phyloP scores from a whole-genome alignment of 1,284 basidiomycete species.

The Ganoderma lingzhi region DNA sequence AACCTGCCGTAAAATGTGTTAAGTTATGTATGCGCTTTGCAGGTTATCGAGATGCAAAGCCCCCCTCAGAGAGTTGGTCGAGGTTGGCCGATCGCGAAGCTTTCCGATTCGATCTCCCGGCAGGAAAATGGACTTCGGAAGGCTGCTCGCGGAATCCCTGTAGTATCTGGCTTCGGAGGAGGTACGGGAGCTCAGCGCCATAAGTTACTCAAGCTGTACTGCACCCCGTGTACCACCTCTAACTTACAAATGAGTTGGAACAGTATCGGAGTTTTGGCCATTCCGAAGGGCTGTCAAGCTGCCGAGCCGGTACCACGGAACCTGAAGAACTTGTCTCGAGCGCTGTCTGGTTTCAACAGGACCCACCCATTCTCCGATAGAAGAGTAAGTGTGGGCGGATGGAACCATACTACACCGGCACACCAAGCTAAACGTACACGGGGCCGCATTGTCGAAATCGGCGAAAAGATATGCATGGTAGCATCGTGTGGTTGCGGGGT shows the following conservation, averaged over 20 bases:
- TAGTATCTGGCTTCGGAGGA: conserved; percentile 52
- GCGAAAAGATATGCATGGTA: not conserved
- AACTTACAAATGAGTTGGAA: too few species aligned
- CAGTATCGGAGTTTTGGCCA: too few species aligned
- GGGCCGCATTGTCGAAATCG: not conserved
- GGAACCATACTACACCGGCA: too few species aligned
- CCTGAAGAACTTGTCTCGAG: not conserved
- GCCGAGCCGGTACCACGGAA: too few species aligned
- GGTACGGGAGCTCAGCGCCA: conserved; percentile 47
- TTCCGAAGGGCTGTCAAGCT: too few species aligned
- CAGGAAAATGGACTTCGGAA: conserved; percentile 48
- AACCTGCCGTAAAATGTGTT: not conserved
- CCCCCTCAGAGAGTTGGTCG: conserved; percentile 24
- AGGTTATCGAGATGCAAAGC: conserved; percentile 40
- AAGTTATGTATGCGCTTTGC: conserved; percentile 23
- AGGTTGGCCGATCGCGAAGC: conserved; percentile 24
- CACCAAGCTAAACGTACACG: not conserved
- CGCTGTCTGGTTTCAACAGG: not conserved
- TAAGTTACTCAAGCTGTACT: not conserved
- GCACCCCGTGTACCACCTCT: too few species aligned
- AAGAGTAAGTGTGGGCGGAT: not conserved
- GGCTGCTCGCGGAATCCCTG: conserved; percentile 49
- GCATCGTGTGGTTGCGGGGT: not conserved
- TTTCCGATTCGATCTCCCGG: conserved; percentile 42
- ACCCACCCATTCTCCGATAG: not conserved